These are phyloP conservation scores for Licmophora abbreviata DNA, from an alignment of 108 stramenopile species.

Conservation along the genomic window DNA sequence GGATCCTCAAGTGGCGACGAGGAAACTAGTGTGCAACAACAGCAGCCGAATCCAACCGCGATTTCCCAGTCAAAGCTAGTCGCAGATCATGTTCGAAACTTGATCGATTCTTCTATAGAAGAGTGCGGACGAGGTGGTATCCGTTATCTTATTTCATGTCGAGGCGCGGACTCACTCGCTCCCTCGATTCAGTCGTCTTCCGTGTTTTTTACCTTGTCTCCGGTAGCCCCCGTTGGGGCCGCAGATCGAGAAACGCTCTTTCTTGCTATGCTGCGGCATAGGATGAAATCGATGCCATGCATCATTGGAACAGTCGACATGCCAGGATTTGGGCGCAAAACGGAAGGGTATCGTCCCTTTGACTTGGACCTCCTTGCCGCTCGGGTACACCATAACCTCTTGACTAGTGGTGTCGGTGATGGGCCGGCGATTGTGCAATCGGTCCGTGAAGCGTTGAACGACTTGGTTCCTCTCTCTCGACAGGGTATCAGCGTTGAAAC, in stretches of 20 bases:
- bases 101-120: no score
- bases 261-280: no score
- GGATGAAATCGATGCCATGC: no score
- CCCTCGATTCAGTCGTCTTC: no score
- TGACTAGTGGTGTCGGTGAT: neutral
- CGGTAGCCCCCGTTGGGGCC: no score
- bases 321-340: slow-evolving; percentile 9
- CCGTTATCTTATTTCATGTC: no score
- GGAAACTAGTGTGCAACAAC: slow-evolving; percentile 38
- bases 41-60: slow-evolving; percentile 48
- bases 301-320: no score
- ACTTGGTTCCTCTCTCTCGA: slow-evolving; percentile 30
- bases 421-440: neutral
- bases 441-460: slow-evolving; percentile 8
- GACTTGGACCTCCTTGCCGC: slow-evolving; percentile 48
- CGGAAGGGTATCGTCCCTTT: slow-evolving; percentile 47
- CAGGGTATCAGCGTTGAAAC: slow-evolving; percentile 22
- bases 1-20: slow-evolving; percentile 20
- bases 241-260: no score
- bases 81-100: slow-evolving; percentile 42
- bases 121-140: no score
- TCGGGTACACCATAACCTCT: slow-evolving; percentile 13
- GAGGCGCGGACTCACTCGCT: no score
- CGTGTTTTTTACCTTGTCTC: no score
- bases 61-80: slow-evolving; percentile 65